Evolutionary conservation across 306 rosid species (phyloP).

Genomic region (Quercus cerris): DNA sequence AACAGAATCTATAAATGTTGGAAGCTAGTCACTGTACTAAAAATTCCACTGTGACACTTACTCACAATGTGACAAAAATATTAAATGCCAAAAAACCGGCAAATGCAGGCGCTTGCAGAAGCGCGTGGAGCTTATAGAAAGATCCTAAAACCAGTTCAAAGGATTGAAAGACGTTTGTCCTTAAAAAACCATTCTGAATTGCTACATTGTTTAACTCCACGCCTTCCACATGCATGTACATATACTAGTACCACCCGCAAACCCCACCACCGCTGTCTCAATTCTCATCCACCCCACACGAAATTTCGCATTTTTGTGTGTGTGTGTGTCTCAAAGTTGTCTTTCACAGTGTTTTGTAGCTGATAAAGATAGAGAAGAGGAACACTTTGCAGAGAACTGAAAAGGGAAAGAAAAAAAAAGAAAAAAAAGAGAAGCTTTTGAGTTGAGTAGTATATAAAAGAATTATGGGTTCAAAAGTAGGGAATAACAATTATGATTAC

Average conservation of each 20-base stretch:
- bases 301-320: slow-evolving; percentile 11
- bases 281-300: neutral
- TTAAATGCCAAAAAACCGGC: slow-evolving; percentile 23
- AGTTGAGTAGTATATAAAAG: neutral
- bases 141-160: neutral
- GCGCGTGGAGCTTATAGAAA: slow-evolving; percentile 39
- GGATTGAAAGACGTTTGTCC: slow-evolving; percentile 43
- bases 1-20: neutral
- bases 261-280: slow-evolving; percentile 25
- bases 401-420: neutral
- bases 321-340: neutral
- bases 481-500: slow-evolving; percentile 59
- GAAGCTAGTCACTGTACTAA: neutral
- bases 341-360: neutral
- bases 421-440: neutral
- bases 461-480: slow-evolving; percentile 58
- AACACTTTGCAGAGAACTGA: neutral
- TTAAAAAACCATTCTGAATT: neutral
- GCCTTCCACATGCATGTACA: slow-evolving; percentile 22
- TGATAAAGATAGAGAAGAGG: slow-evolving; percentile 15
- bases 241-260: slow-evolving; percentile 17
- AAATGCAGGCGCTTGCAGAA: neutral
- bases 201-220: slow-evolving; percentile 20
- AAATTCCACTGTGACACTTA: neutral
- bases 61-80: slow-evolving; percentile 5